These are phyloP conservation scores for Durio zibethinus DNA, from an alignment of 345 rosid species.

Conservation along the genomic window DNA sequence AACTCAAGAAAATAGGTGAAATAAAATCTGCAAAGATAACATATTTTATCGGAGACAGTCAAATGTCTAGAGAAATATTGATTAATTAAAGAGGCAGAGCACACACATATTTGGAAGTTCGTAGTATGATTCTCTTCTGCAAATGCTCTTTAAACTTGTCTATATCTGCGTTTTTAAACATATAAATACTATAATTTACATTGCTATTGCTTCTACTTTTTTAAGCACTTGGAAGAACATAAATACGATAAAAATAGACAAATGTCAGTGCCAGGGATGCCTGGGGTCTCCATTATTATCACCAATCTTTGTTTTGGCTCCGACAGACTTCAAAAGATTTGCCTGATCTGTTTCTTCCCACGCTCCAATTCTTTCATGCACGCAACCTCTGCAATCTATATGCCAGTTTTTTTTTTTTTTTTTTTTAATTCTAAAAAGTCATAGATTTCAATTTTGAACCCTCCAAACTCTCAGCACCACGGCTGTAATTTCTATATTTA, in stretches of 20 bases:
- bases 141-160: slow-evolving; percentile 11
- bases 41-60: neutral
- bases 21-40: neutral
- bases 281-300: slow-evolving; percentile 17
- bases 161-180: slow-evolving; percentile 11
- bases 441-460: neutral
- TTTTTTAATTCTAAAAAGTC: neutral
- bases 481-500: neutral
- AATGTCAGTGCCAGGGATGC: slow-evolving; percentile 13
- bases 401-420: neutral
- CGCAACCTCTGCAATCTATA: neutral
- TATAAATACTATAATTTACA: neutral
- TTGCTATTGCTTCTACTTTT: neutral
- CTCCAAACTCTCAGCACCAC: neutral
- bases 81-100: neutral
- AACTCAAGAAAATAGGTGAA: too few relatives aligned
- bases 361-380: neutral
- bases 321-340: slow-evolving; percentile 26
- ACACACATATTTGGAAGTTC: slow-evolving; percentile 17
- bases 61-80: neutral
- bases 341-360: slow-evolving; percentile 4
- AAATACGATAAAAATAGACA: slow-evolving; percentile 11
- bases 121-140: slow-evolving; percentile 18
- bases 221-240: slow-evolving; percentile 6
- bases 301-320: slow-evolving; percentile 24